Conservation (phyloP, 257 asterid species). For the Verbena officinalis region DNA sequence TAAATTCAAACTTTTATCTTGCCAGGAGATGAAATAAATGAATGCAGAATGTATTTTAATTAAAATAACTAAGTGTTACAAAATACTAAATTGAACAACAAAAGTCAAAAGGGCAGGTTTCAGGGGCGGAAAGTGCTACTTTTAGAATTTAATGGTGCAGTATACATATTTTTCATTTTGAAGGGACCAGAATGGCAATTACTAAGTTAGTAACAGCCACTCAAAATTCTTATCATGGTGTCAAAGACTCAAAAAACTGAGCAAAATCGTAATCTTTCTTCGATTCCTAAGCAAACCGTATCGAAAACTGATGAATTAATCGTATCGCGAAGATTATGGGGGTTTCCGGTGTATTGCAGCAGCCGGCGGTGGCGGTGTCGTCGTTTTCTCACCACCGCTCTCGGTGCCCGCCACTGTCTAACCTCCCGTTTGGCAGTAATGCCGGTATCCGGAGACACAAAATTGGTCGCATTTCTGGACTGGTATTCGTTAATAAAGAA, state of each 20-base stretch:
- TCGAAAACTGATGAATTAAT: too few species aligned
- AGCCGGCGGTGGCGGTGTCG: constrained; percentile 33
- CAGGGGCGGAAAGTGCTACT: too few species aligned
- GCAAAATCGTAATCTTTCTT: too few species aligned
- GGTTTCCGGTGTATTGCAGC: constrained; percentile 37
- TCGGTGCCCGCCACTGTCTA: constrained; percentile 29
- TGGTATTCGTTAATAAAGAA: constrained; percentile 46
- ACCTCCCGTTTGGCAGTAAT: constrained; percentile 17
- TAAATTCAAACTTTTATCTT: too few species aligned
- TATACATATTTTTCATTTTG: background rate
- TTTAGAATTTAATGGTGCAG: background rate
- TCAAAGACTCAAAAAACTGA: too few species aligned
- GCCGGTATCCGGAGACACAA: constrained; percentile 26
- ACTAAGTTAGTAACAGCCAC: constrained; percentile 23
- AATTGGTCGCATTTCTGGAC: constrained; percentile 31
- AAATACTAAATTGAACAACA: too few species aligned
- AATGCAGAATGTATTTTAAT: too few species aligned
- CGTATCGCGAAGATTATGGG: constrained; percentile 9
- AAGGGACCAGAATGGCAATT: background rate
- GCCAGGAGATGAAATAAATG: too few species aligned
- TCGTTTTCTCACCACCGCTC: constrained; percentile 18
- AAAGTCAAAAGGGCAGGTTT: too few species aligned
- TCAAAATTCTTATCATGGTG: too few species aligned
- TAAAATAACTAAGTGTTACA: too few species aligned
- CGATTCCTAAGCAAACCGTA: too few species aligned